These are phyloP conservation scores for Calonectria hawksworthii DNA, from an alignment of 2,329 filamentous ascomycete genomes.

Conservation along the genomic window DNA sequence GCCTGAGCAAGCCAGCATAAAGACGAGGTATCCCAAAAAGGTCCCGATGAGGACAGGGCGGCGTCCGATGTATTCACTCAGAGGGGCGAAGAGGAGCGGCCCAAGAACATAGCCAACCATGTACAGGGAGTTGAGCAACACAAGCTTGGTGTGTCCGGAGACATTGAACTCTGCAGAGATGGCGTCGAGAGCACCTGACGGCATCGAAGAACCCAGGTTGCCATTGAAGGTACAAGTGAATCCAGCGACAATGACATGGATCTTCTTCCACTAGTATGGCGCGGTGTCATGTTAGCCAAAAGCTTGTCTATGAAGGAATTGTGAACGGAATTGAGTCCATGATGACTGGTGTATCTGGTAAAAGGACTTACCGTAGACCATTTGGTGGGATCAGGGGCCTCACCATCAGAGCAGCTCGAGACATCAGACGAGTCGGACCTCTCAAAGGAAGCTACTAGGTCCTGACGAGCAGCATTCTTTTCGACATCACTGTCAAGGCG, in stretches of 20 bases:
- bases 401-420: constrained; percentile 34
- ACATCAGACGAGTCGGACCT: constrained; percentile 38
- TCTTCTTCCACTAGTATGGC: constrained; percentile 42
- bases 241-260: constrained; percentile 52
- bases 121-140: constrained; percentile 53
- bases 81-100: constrained; percentile 51
- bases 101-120: constrained; percentile 54
- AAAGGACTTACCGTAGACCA: constrained; percentile 44
- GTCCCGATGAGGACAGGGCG: constrained; percentile 51
- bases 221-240: constrained; percentile 55
- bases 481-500: constrained; percentile 24
- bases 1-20: constrained; percentile 54
- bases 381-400: constrained; percentile 48
- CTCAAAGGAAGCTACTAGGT: constrained; percentile 18
- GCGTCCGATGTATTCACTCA: constrained; percentile 53
- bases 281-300: constrained; percentile 11
- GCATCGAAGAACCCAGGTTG: constrained; percentile 54
- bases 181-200: constrained; percentile 53
- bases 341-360: background rate
- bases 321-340: background rate
- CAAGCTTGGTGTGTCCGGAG: constrained; percentile 44
- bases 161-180: constrained; percentile 49
- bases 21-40: constrained; percentile 51
- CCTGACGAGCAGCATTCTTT: background rate
- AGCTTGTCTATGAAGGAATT: background rate